A percentile compares a stretch with the other conserved stretches of the same genome.
Evolutionary conservation across 1,284 basidiomycete species (phyloP).

Genomic region (Irpex sp.): DNA sequence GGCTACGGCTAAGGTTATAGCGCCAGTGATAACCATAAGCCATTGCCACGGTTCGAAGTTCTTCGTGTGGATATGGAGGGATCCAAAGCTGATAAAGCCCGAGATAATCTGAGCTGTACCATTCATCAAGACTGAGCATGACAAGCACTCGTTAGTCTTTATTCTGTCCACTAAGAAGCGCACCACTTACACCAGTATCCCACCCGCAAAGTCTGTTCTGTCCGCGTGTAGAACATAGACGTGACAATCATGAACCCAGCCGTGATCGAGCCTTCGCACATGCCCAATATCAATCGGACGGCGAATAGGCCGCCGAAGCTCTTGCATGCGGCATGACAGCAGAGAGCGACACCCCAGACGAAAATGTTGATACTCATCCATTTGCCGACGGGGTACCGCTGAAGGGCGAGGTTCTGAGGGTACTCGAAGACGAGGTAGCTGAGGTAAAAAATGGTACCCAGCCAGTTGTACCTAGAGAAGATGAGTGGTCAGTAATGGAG

Average conservation of each 20-base stretch:
- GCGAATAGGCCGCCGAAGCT: conserved; percentile 66
- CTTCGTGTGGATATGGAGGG: conserved; percentile 51
- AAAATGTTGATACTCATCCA: conserved; percentile 73
- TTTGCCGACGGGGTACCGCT: conserved; percentile 74
- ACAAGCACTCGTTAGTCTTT: too few relatives aligned
- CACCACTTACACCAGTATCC: conserved; percentile 69
- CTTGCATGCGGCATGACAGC: conserved; percentile 64
- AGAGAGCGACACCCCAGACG: conserved; percentile 60
- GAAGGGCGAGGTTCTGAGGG: conserved; percentile 68
- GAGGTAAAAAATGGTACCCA: conserved; percentile 67
- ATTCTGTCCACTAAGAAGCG: not conserved
- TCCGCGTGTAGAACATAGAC: conserved; percentile 76
- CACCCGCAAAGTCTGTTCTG: conserved; percentile 65
- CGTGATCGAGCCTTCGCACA: conserved; percentile 76
- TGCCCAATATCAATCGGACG: conserved; percentile 61
- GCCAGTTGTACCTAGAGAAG: conserved; percentile 33
- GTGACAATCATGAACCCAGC: conserved; percentile 73
- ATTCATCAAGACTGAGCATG: conserved; percentile 21
- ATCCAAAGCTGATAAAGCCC: conserved; percentile 67
- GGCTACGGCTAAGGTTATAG: conserved; percentile 50
- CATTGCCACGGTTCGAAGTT: conserved; percentile 66
- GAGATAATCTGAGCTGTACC: conserved; percentile 47
- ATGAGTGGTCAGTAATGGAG: not conserved
- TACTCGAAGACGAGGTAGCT: conserved; percentile 66
- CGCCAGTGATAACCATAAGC: conserved; percentile 72